These are phyloP conservation scores for Anisogramma anomala DNA, from an alignment of 2,329 filamentous ascomycete species.

Conservation along the genomic window DNA sequence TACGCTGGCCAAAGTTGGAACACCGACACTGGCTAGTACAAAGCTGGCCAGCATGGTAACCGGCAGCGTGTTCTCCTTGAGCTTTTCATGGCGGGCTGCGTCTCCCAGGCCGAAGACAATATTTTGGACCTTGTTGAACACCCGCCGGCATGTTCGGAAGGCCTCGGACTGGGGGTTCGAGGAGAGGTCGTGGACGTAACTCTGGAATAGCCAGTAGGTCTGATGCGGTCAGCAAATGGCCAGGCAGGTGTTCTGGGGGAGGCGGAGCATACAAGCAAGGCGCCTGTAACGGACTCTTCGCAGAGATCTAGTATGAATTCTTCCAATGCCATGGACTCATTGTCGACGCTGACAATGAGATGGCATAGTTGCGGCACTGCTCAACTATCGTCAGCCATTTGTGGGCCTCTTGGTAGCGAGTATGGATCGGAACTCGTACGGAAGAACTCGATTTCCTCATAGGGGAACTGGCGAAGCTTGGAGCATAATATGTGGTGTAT, in stretches of 20 bases:
- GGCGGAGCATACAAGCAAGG: constrained; percentile 54
- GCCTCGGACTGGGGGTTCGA: constrained; percentile 62
- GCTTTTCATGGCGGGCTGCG: constrained; percentile 56
- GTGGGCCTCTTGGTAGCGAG: too few species aligned
- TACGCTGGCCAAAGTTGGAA: constrained; percentile 65
- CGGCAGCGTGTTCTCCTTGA: constrained; percentile 69
- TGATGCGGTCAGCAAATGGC: constrained; percentile 26
- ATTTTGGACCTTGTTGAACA: constrained; percentile 82
- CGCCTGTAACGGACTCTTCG: constrained; percentile 77
- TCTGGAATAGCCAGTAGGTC: constrained; percentile 89
- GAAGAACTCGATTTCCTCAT: constrained; percentile 90
- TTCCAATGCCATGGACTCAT: constrained; percentile 83
- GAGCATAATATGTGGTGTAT: constrained; percentile 83
- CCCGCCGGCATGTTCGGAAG: constrained; percentile 70
- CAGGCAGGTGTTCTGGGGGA: not conserved
- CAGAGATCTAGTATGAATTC: constrained; percentile 79
- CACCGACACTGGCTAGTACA: constrained; percentile 63
- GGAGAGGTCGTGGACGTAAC: constrained; percentile 71
- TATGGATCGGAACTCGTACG: constrained; percentile 17
- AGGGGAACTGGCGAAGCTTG: constrained; percentile 79
- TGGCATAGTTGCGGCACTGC: constrained; percentile 68
- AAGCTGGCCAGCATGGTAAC: constrained; percentile 73
- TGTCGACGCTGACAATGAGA: constrained; percentile 76
- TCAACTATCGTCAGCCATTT: not conserved
- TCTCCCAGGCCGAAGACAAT: constrained; percentile 74